Evolutionary conservation across 1,284 basidiomycete genomes (phyloP), one percentile per base, ranked within the genome.

Genomic region (Mycena citricolor): DNA sequence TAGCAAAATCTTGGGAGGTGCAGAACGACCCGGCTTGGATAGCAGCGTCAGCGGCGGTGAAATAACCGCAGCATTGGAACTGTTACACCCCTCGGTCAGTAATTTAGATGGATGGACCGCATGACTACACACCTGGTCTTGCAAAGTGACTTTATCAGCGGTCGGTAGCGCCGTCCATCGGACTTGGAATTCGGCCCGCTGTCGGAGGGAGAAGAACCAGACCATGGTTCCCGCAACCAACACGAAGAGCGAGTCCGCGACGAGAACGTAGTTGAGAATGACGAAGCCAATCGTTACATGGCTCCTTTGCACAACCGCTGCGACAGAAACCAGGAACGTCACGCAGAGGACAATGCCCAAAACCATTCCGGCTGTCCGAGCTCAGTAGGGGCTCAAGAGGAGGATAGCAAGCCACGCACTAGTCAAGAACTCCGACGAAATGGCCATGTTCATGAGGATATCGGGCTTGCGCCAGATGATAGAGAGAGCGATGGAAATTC

Each of bases 11-110:
- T 46, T 63, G 59, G 55, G 74, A 76, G 26, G 66, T 62, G 64
- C 90, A 93, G 63, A 86, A 85, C 3, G 57, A 68, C 14, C 79
- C 77, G 21, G 76, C 75, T 20, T 81, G 67, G 42, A 73, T 76
- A 32, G 74, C 70, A 4, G 69, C 60, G 54, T 89, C 84, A 4
- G 78, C 79, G 12, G 73, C 71, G 44, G 75, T 76, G 64, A 86
- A 86, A 64, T 90, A 94, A 8, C 90, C 90, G 56, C 90, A 94
- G 68, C 91, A 93, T 44, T 67, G 62, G 57, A 89, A 74, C 86
- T 89, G 47, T 32, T 28, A 37, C 16, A 35, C 22, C 33, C 29
- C 41, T 32, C 19, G 32, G 33, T 32, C 16, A 36, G 32, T 20
- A 21, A 24, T 36, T 14, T 4, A 19, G 5, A 13, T 17, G 11